These are phyloP conservation scores for Botrytis medusae DNA, from an alignment of 2,329 filamentous ascomycete species.

Conservation along the genomic window DNA sequence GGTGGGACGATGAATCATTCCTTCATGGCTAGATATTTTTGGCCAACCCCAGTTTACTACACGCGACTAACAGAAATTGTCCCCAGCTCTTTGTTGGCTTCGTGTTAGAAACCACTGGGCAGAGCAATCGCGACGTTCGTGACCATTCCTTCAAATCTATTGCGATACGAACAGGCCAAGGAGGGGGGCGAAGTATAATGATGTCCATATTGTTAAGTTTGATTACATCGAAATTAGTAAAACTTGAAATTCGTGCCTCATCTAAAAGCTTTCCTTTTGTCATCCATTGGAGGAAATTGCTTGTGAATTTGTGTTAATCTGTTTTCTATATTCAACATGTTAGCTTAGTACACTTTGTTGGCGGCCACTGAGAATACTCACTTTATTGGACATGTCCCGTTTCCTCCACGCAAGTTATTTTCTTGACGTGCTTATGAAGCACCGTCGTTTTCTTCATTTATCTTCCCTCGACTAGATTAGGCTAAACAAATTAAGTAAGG, in stretches of 20 bases:
- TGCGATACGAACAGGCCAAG: not conserved
- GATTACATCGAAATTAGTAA: not conserved
- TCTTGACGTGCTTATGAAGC: constrained; percentile 29
- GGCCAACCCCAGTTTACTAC: not conserved
- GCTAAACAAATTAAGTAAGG: constrained; percentile 30
- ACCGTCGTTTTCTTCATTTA: constrained; percentile 18
- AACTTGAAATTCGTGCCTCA: not conserved
- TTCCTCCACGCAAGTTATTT: constrained; percentile 36
- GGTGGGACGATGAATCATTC: not conserved
- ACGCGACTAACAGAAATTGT: not conserved
- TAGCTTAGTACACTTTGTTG: not conserved
- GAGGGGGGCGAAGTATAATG: not conserved
- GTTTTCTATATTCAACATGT: constrained; percentile 2
- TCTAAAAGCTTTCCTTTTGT: not conserved
- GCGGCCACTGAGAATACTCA: constrained; percentile 18
- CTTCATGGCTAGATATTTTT: not conserved
- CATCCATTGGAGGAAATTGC: not conserved
- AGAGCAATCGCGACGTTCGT: not conserved
- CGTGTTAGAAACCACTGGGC: not conserved
- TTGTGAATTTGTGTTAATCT: constrained; percentile 1
- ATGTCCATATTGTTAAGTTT: not conserved
- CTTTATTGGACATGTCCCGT: constrained; percentile 35
- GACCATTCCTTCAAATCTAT: not conserved
- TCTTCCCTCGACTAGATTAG: not conserved
- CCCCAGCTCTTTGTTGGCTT: not conserved